phyloP scores from a whole-genome alignment of 140 eudicot genomes.

The Senecio squalidus region DNA sequence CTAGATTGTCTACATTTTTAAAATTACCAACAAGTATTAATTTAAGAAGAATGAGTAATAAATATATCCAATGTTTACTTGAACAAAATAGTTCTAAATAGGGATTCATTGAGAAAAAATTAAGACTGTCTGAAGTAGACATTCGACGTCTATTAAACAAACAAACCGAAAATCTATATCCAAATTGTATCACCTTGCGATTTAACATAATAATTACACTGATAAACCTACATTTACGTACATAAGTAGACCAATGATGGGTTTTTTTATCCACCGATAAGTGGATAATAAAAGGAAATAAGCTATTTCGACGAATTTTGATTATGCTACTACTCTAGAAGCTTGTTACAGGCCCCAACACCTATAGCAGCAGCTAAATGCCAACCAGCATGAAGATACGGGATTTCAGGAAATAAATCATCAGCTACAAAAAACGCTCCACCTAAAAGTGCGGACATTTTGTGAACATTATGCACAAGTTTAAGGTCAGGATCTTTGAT shows the following conservation, averaged over 20 bases:
- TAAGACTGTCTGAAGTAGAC: too few relatives aligned
- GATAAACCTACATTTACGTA: slow-evolving; percentile 6
- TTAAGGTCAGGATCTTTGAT: slow-evolving; percentile 62
- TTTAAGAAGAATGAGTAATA: too few relatives aligned
- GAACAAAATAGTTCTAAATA: too few relatives aligned
- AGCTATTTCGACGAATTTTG: slow-evolving; percentile 45
- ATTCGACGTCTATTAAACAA: too few relatives aligned
- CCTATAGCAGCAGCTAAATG: slow-evolving; percentile 97
- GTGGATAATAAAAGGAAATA: slow-evolving; percentile 3
- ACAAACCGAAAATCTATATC: too few relatives aligned
- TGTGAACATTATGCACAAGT: slow-evolving; percentile 77
- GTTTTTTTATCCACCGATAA: slow-evolving; percentile 10
- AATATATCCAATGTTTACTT: too few relatives aligned
- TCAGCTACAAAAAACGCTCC: slow-evolving; percentile 85
- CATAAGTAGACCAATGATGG: slow-evolving; percentile 1
- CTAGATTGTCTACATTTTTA: too few relatives aligned
- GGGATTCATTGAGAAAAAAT: too few relatives aligned
- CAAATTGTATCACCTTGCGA: slow-evolving; percentile 2
- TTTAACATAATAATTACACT: slow-evolving; percentile 11
- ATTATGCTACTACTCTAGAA: slow-evolving; percentile 52
- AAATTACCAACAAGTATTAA: too few relatives aligned
- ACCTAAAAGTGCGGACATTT: slow-evolving; percentile 80
- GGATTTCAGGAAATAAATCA: slow-evolving; percentile 68
- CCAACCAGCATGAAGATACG: slow-evolving; percentile 97
- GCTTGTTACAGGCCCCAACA: slow-evolving; percentile 91